Conservation (phyloP, 2,329 filamentous ascomycete species). For the Talaromyces pinophilus region DNA sequence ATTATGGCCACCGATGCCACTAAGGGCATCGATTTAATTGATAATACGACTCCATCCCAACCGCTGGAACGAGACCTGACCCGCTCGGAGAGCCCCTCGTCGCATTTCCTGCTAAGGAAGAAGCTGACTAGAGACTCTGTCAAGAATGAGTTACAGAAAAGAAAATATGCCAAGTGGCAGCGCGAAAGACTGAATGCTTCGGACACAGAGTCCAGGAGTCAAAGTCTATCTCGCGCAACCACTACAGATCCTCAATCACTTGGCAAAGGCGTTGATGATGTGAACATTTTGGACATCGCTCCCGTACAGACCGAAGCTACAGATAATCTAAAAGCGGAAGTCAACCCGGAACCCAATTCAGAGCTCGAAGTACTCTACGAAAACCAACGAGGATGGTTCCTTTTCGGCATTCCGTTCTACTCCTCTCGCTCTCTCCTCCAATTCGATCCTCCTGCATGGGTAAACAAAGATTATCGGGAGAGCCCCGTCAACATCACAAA, state of each 20-base stretch:
- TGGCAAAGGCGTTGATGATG: conserved; percentile 3
- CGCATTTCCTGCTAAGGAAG: conserved; percentile 31
- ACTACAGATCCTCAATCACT: neutral
- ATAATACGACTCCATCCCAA: conserved; percentile 40
- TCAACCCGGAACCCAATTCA: conserved; percentile 32
- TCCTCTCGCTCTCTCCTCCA: conserved; percentile 80
- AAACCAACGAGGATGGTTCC: conserved; percentile 86
- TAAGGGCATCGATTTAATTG: conserved; percentile 40
- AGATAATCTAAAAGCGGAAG: conserved; percentile 16
- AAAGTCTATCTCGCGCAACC: conserved; percentile 20
- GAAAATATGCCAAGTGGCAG: conserved; percentile 55
- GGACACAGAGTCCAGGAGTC: conserved; percentile 26
- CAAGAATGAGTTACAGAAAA: conserved; percentile 41
- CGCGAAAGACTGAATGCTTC: conserved; percentile 56
- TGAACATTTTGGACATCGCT: conserved; percentile 18
- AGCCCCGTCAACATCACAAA: conserved; percentile 73
- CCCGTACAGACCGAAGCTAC: conserved; percentile 16
- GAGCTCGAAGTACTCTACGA: conserved; percentile 90
- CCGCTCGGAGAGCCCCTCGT: conserved; percentile 27
- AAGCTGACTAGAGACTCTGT: conserved; percentile 39
- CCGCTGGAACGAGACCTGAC: conserved; percentile 29
- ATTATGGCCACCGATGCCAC: conserved; percentile 27
- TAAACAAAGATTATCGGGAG: conserved; percentile 62
- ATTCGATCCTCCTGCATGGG: conserved; percentile 85
- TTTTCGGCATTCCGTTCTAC: conserved; percentile 89